Base-by-base conservation (phyloP, 2,329 filamentous ascomycete genomes). In the Chaetomiaceae sp. region DNA sequence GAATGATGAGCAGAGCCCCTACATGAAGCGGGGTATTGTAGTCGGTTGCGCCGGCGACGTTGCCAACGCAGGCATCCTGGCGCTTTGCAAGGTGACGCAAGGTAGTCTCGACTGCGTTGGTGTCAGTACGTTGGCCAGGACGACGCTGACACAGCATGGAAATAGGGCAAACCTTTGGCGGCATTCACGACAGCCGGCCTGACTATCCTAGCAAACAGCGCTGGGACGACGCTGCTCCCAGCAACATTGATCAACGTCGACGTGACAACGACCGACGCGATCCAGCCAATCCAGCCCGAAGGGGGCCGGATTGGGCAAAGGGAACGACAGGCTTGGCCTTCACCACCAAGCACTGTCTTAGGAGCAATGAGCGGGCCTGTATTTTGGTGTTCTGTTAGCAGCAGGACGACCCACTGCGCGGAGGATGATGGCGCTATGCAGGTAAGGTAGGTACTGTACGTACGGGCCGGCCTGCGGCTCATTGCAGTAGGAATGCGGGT, bases 1-100 rank as follows among this genome's bases (percentile, higher is more conserved):
- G 67, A 55, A 78, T 72, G 64, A 77, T 73, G 66, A 77, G 66
- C 23, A 85, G 67, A 23, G 81, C 82, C 54, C 76, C 75, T 47
- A 81, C 78, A 65, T 84, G 81, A 16, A 82, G 70, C 10, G 78
- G 70, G 13, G 74, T 75, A 63, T 84, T 80, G 69, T 85, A 84
- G 1, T 69, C 63, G 45, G 61, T 61, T 29, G 64, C 61, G 49
- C 62, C 53, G 55, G 66, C 65, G 27, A 67, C 67, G 27, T 64
- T 65, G 25, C 56, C 48, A 27, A 54, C 61, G 48, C 67, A 69
- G 32, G 48, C 36, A 34, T 53, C 44, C 43, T 51, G 48, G 34
- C 60, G 60, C 38, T 57, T 58, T 32, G 42, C 6, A 14, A 57
- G 52, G 14, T 18, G 51, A 8, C 44, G 50, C n/a, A 29, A 25